A percentile compares a stretch with the other conserved stretches of the same genome.
These are phyloP conservation scores for Talaromyces sp. DNA, from an alignment of 2,329 filamentous ascomycete genomes.

Conservation along the genomic window DNA sequence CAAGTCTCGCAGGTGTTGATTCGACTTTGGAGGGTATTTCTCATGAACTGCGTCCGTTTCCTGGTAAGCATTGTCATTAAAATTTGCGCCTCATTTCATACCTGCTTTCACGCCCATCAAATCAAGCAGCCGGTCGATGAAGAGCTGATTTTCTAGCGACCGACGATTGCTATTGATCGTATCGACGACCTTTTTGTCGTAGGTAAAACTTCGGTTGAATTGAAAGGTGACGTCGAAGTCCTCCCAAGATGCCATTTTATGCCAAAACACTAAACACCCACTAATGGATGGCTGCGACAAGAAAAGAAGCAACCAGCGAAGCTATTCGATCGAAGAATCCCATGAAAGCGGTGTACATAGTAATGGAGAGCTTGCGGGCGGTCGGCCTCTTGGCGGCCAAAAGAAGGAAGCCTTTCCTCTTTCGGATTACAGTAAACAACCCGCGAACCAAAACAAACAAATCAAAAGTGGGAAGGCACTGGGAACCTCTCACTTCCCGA, in stretches of 20 bases:
- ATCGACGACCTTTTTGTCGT: constrained; percentile 58
- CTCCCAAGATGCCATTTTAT: constrained; percentile 49
- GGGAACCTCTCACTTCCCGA: constrained; percentile 21
- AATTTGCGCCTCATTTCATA: constrained; percentile 32
- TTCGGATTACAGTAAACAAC: constrained; percentile 39
- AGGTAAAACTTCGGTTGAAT: constrained; percentile 57
- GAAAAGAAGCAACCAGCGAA: not conserved
- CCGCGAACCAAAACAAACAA: constrained; percentile 25
- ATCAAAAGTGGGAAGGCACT: constrained; percentile 16
- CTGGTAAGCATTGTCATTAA: constrained; percentile 1
- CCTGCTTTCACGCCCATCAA: constrained; percentile 67
- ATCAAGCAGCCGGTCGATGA: constrained; percentile 73
- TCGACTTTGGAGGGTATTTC: constrained; percentile 70
- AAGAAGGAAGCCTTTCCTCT: constrained; percentile 30
- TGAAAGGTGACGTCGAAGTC: constrained; percentile 67
- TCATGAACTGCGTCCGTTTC: constrained; percentile 48
- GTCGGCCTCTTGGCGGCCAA: too few relatives aligned
- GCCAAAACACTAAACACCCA: not conserved
- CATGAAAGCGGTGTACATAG: constrained; percentile 17
- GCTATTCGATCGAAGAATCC: constrained; percentile 3
- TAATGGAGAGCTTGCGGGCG: not conserved
- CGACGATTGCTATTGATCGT: constrained; percentile 66
- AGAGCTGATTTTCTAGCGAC: constrained; percentile 65
- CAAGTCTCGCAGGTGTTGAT: constrained; percentile 63
- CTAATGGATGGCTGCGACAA: not conserved